Percentiles rank a stretch among this genome's conserved stretches.
phyloP scores from a whole-genome alignment of 2,329 filamentous ascomycete genomes.

The Alternaria consortialis region DNA sequence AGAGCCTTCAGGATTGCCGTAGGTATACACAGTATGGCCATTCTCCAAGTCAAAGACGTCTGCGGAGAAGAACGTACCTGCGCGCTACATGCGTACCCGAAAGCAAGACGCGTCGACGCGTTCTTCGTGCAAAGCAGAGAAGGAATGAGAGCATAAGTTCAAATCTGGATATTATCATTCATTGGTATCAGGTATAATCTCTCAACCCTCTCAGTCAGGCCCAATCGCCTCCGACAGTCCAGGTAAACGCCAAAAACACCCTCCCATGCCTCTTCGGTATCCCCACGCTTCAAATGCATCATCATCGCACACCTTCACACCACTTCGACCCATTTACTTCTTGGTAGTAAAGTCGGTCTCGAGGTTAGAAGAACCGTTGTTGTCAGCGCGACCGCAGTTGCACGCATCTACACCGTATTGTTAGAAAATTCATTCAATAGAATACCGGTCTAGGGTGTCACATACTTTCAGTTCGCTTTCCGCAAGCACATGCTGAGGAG shows the following conservation, averaged over 20 bases:
- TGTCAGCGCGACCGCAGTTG: constrained; percentile 80
- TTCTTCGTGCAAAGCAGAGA: not conserved
- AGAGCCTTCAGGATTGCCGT: not conserved
- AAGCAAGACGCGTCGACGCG: not conserved
- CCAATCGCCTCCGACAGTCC: not conserved
- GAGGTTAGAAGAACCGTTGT: constrained; percentile 67
- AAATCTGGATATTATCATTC: not conserved
- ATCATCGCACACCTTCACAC: not conserved
- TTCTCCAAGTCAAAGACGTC: not conserved
- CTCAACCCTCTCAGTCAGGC: not conserved
- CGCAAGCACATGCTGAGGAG: constrained; percentile 78
- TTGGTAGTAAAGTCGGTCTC: constrained; percentile 91
- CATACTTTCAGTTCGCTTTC: constrained; percentile 68
- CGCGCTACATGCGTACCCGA: not conserved
- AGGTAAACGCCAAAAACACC: constrained; percentile 19
- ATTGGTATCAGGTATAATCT: not conserved
- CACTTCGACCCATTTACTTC: constrained; percentile 42
- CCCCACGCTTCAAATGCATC: constrained; percentile 4
- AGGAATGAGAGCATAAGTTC: not conserved
- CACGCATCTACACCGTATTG: constrained; percentile 57
- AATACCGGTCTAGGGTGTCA: no score
- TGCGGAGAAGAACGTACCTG: not conserved
- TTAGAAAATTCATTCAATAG: no score
- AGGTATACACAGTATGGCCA: not conserved
- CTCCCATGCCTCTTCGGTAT: constrained; percentile 16